A percentile compares a stretch with the other conserved stretches of the same genome.
Evolutionary conservation across 257 asterid genomes (phyloP).

Genomic region (Solanum dulcamara): DNA sequence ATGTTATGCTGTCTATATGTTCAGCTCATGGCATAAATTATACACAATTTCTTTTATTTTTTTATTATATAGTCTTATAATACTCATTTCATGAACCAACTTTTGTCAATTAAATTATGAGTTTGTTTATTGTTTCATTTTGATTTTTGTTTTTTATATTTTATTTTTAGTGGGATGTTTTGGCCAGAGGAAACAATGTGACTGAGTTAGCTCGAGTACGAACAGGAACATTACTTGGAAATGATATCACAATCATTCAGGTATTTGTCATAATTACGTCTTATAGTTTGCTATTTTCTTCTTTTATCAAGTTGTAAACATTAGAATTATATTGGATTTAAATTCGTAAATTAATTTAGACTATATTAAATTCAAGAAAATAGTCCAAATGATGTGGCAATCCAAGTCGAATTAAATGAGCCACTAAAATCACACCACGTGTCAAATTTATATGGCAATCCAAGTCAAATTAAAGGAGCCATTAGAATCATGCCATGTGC

Average conservation of each 20-base stretch:
- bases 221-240: slow-evolving; percentile 43
- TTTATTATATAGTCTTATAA: background rate
- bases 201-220: slow-evolving; percentile 38
- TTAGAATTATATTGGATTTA: too few relatives aligned
- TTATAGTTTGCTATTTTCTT: background rate
- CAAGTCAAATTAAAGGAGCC: too few relatives aligned
- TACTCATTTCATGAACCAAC: background rate
- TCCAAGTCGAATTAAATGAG: too few relatives aligned
- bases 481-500: too few relatives aligned
- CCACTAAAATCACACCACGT: too few relatives aligned
- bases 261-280: slow-evolving; percentile 8
- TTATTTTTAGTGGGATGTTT: slow-evolving; percentile 53
- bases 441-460: too few relatives aligned
- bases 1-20: background rate
- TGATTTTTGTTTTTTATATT: too few relatives aligned
- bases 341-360: too few relatives aligned
- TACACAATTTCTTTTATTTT: background rate
- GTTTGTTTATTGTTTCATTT: background rate
- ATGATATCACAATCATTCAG: slow-evolving; percentile 47
- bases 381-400: too few relatives aligned
- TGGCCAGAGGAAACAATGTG: slow-evolving; percentile 30
- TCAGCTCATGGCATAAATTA: background rate
- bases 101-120: background rate
- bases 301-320: too few relatives aligned
- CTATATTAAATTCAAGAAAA: too few relatives aligned